A percentile compares a stretch with the other conserved stretches of the same genome.
Evolutionary conservation across 2,329 filamentous ascomycete species (phyloP).

Genomic region (Dothistroma pini): DNA sequence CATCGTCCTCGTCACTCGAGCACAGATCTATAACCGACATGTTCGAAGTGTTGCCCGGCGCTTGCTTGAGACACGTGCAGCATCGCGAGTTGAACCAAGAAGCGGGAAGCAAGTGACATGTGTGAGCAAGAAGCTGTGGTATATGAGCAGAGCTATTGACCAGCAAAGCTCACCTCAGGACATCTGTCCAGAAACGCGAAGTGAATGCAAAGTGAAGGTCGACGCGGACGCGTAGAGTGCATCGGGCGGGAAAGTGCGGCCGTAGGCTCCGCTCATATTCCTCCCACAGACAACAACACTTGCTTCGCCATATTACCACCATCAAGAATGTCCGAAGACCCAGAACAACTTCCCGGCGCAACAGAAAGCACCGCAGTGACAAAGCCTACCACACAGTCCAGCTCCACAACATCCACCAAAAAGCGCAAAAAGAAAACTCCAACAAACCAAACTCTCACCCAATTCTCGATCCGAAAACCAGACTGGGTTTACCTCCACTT

Average conservation of each 20-base stretch:
- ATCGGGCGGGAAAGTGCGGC: neutral
- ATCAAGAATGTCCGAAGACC: conserved; percentile 10
- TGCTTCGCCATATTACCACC: neutral
- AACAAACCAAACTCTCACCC: conserved; percentile 28
- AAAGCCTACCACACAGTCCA: conserved; percentile 8
- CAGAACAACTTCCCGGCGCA: conserved; percentile 12
- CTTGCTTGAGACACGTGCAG: neutral
- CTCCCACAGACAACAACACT: neutral
- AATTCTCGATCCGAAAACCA: conserved; percentile 39
- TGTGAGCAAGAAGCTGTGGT: neutral
- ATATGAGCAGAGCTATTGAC: neutral
- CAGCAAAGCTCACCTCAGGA: conserved; percentile 3
- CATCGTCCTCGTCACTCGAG: conserved; percentile 7
- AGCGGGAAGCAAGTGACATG: neutral
- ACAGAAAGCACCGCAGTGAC: conserved; percentile 7
- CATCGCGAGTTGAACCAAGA: neutral
- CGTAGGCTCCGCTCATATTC: neutral
- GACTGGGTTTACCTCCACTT: conserved; percentile 44
- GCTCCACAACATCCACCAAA: conserved; percentile 1
- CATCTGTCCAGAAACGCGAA: neutral
- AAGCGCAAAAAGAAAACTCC: conserved; percentile 19
- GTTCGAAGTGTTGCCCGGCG: neutral
- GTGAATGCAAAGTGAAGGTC: conserved; percentile 1
- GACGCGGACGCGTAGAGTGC: neutral
- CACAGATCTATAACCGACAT: conserved; percentile 8